Evolutionary conservation across 768 basidiomycete species (phyloP), one percentile per base, ranked within the genome.

Genomic region (Amanita pseudoporphyria): DNA sequence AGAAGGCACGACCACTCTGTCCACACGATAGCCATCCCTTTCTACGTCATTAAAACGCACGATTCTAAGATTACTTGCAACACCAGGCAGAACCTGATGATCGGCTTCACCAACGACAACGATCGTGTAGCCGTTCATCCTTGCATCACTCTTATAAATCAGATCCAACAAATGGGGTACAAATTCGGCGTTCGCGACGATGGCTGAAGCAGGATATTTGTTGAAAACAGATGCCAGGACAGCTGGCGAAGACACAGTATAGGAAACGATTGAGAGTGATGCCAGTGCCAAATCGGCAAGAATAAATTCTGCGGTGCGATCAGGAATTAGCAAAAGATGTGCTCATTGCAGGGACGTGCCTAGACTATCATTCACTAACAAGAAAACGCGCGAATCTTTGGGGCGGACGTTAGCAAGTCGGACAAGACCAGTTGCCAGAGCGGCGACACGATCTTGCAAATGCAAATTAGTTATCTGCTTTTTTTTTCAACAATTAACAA

Each of bases 241-340:
- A 12, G 68, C 72, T 19, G 73, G 66, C 0, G 80, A 79, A 46
- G 74, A 68, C 49, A 84, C 67, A 5, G 81, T 90, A 59, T 82
- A 71, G 0, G 87, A 84, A 2, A 74, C 71, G 49, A 87, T 78
- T 9, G 81, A 82, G 54, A 80, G 74, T 5, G 78, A 76, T 1
- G 83, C 81, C 37, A 93, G 72, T 1, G 88, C 88, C 22, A 93
- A 72, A 66, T 92, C 89, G 24, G 79, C 71, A 40, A 92, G 77
- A 58, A 91, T 58, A 61, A 86, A 93, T 66, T 86, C 89, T 87
- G 58, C 3, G 26, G 40, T 21, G 22, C 26, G 42, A n/a, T 18
- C 30, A 3, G 30, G 22, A 31, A 42, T 14, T 47, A 43, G 12
- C 46, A 32, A 38, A 12, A 5, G 14, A 21, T 18, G 32, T 48